Conservation (phyloP, 83 land plant genomes). For the Picea abies region DNA sequence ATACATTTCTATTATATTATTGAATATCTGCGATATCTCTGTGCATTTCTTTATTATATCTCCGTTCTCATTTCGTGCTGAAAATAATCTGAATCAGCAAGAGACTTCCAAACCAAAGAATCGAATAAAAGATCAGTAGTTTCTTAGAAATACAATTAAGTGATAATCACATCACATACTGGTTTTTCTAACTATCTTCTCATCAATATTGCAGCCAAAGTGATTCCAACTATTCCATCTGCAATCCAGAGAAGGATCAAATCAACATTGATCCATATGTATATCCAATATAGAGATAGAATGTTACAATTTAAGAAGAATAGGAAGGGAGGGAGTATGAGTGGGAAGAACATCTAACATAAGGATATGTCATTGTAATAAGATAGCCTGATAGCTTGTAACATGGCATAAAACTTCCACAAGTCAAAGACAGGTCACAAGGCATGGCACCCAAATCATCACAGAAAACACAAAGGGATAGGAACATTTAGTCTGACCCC, state of each 20-base stretch:
- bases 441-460: not conserved
- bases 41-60: too few species aligned
- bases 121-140: not conserved
- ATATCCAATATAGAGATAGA: not conserved
- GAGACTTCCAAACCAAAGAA: not conserved
- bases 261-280: not conserved
- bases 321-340: too few species aligned
- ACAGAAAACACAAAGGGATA: not conserved
- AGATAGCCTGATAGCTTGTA: not conserved
- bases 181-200: constrained; percentile 33
- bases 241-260: constrained; percentile 11
- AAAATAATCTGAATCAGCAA: not conserved
- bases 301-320: too few species aligned
- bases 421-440: not conserved
- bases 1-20: too few species aligned
- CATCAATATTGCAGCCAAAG: constrained; percentile 35
- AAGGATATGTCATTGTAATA: too few species aligned
- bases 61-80: too few species aligned
- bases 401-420: not conserved
- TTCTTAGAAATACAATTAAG: not conserved
- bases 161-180: constrained; percentile 21
- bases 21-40: too few species aligned
- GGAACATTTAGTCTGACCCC: constrained; percentile 30
- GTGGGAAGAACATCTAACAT: too few species aligned
- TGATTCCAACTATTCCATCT: constrained; percentile 52